A percentile compares a stretch with the other conserved stretches of the same genome.
These are phyloP conservation scores for Arthrobotrys musiformis DNA, from an alignment of 2,329 filamentous ascomycete species.

Conservation along the genomic window DNA sequence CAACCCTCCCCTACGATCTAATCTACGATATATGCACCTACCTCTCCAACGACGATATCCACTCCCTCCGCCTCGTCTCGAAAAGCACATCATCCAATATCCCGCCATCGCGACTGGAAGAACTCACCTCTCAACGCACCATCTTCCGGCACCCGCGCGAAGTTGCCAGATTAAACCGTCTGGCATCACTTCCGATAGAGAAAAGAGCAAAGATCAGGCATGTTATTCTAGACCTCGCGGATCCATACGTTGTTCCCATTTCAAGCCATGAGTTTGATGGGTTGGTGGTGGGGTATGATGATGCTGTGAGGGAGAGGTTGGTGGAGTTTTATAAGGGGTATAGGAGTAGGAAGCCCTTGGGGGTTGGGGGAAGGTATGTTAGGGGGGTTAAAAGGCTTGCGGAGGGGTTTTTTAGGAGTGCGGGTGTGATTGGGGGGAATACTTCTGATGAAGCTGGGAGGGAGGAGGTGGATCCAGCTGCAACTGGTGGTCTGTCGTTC, in stretches of 20 bases:
- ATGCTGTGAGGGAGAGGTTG: too few species aligned
- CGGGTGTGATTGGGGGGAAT: background rate
- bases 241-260: background rate
- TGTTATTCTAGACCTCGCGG: slow-evolving; percentile 8
- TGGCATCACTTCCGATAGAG: background rate
- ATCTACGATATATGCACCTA: slow-evolving; percentile 41
- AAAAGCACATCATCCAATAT: background rate
- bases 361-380: background rate
- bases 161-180: background rate
- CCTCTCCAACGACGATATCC: slow-evolving; percentile 20
- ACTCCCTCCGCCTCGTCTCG: slow-evolving; percentile 18
- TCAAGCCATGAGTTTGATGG: background rate
- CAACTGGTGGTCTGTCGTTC: background rate
- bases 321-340: background rate
- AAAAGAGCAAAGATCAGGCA: slow-evolving; percentile 22
- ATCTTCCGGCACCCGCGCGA: background rate
- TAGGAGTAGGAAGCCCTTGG: background rate
- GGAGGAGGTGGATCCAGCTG: background rate
- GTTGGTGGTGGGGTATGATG: background rate
- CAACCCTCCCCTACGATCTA: slow-evolving; percentile 21
- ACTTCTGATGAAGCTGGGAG: background rate
- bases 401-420: background rate
- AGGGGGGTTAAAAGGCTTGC: background rate
- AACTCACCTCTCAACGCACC: background rate
- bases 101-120: background rate